Base-by-base conservation (phyloP, 2,329 filamentous ascomycete genomes). In the Karstenula rhodostoma region DNA sequence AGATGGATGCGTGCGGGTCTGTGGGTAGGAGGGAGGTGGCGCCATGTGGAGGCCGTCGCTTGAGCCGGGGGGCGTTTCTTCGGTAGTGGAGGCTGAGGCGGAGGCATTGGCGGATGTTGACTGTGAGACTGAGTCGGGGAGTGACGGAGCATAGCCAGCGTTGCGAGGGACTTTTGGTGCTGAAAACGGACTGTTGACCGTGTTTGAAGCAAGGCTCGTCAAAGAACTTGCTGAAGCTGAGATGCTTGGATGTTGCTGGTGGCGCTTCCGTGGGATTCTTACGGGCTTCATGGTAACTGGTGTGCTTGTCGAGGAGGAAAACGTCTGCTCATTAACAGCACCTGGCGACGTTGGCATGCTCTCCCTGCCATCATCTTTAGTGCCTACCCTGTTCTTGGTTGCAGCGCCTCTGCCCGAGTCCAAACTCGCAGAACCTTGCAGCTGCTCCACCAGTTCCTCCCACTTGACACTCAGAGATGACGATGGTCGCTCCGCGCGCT, bases 391-490 rank as follows among this genome's bases (percentile, higher is more conserved):
- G 43, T 72, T 75, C 40, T 73, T 62, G 17, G 75, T 76, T 37
- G 73, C 71, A 35, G 72, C 73, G 32, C 73, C 72, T 59, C 76
- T 65, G 57, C 68, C 61, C 22, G 69, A 56, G 53, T 78, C 73
- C 22, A 77, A 70, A 22, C 66, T 71, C 15, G 73, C 67, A 32
- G 65, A 68, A 8, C 71, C 73, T 54, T 79, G 76, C 40, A 83
- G 75, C 57, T 80, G 77, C 62, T 84, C 83, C 19, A 84, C 82
- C 13, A 85, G 74, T 58, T 85, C 83, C 63, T 85, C 83, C 83
- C 83, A 85, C 32, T 81, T 79, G 55, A 83, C 78, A 52, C 79
- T 82, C 9, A 82, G 70, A 7, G 76, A 78, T 29, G 81, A 84
- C 29, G 77, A 79, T 1, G 83, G 83, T 6, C 82, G 77, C 68